Percentiles rank a stretch among this genome's conserved stretches.
Evolutionary conservation across 2,329 filamentous ascomycete species (phyloP).

Genomic region (Epichloe amarillans): DNA sequence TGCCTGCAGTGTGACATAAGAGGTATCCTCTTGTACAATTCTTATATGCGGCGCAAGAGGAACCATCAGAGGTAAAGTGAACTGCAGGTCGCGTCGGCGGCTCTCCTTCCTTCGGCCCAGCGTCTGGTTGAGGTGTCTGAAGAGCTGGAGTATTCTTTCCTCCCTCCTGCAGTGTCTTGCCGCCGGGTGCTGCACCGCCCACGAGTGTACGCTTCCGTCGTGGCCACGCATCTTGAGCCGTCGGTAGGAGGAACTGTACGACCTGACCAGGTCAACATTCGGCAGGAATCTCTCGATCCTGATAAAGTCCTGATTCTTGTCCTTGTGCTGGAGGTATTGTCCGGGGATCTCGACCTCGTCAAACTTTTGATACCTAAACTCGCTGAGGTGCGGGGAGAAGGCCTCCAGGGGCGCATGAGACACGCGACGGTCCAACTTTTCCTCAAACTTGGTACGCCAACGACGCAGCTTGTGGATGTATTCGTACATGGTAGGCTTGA

Average conservation of each 20-base stretch:
- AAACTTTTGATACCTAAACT: constrained; percentile 95
- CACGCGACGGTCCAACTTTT: constrained; percentile 80
- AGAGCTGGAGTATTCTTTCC: constrained; percentile 88
- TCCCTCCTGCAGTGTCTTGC: constrained; percentile 85
- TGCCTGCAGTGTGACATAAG: constrained; percentile 85
- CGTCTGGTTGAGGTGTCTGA: constrained; percentile 92
- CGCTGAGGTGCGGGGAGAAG: constrained; percentile 87
- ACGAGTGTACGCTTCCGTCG: constrained; percentile 92
- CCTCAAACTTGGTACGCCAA: constrained; percentile 96
- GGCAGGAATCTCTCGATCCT: constrained; percentile 94
- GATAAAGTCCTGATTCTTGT: constrained; percentile 98
- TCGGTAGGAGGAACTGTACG: constrained; percentile 81
- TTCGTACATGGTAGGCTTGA: constrained; percentile 94
- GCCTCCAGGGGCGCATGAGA: constrained; percentile 64
- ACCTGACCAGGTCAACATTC: constrained; percentile 83
- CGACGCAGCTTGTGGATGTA: constrained; percentile 94
- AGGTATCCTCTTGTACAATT: constrained; percentile 88
- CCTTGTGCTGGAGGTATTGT: constrained; percentile 92
- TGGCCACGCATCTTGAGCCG: constrained; percentile 92
- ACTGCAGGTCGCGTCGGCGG: constrained; percentile 82
- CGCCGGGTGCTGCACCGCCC: constrained; percentile 91
- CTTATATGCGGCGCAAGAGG: constrained; percentile 89
- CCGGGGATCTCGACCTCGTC: constrained; percentile 97
- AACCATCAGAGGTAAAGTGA: constrained; percentile 91
- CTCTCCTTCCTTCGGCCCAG: constrained; percentile 90